Conservation (phyloP, 23 red algal genomes). For the Gracilaria gracilis region DNA sequence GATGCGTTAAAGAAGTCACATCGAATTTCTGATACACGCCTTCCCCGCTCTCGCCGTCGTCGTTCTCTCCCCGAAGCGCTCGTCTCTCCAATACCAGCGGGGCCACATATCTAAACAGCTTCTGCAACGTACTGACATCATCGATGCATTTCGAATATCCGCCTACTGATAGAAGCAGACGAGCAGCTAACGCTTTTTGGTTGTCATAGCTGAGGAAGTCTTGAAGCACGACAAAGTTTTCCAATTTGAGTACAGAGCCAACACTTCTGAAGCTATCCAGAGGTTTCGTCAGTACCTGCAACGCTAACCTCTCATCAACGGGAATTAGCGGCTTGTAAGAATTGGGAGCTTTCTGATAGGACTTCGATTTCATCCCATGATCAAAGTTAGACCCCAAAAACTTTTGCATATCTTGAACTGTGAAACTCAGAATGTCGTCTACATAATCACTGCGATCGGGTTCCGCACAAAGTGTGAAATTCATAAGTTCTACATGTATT, state of each 20-base stretch:
- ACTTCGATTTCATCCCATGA: constrained; percentile 44
- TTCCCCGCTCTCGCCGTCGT: background rate
- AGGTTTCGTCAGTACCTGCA: constrained; percentile 70
- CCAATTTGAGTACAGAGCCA: constrained; percentile 43
- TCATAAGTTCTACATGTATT: constrained; percentile 69
- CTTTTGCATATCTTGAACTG: constrained; percentile 43
- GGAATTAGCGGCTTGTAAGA: constrained; percentile 23
- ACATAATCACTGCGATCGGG: constrained; percentile 72
- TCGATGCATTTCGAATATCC: constrained; percentile 66
- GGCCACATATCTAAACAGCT: constrained; percentile 72
- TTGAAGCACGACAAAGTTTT: constrained; percentile 56
- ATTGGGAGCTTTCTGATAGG: constrained; percentile 13
- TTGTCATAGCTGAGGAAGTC: constrained; percentile 70
- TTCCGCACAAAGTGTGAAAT: constrained; percentile 68
- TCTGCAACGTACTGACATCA: constrained; percentile 65
- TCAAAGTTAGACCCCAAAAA: constrained; percentile 25
- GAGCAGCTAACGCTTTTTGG: constrained; percentile 49
- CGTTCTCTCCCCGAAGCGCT: constrained; percentile 1
- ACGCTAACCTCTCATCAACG: constrained; percentile 68
- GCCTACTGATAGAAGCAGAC: constrained; percentile 15
- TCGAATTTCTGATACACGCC: constrained; percentile 52
- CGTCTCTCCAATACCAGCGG: constrained; percentile 62
- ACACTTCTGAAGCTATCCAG: constrained; percentile 57
- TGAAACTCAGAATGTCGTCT: constrained; percentile 79
- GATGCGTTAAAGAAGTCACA: constrained; percentile 26